Conservation (phyloP, 192 early-diverging fungal genomes). For the Backusella circina region DNA sequence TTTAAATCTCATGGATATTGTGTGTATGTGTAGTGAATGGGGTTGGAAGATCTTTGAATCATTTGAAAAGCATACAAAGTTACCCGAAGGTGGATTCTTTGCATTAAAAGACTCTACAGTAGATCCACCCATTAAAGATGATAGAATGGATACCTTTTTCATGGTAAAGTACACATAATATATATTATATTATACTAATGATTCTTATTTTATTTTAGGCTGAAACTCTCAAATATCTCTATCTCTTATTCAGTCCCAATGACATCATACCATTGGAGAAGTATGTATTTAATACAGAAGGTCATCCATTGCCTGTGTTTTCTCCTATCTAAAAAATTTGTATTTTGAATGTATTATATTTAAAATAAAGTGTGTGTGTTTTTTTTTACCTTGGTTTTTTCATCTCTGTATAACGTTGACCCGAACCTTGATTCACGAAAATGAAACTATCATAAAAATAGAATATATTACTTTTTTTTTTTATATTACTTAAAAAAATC, state of each 20-base stretch:
- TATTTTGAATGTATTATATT: neutral
- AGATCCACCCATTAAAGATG: slow-evolving; percentile 38
- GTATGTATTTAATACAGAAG: slow-evolving; percentile 94
- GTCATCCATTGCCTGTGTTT: slow-evolving; percentile 81
- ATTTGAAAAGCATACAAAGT: slow-evolving; percentile 76
- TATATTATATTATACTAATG: too few species aligned
- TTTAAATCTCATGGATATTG: neutral
- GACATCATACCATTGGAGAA: slow-evolving; percentile 71
- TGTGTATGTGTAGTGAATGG: slow-evolving; percentile 59
- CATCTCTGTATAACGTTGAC: neutral
- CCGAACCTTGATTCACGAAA: neutral
- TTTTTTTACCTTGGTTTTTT: neutral
- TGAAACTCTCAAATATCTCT: slow-evolving; percentile 94
- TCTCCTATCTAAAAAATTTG: neutral
- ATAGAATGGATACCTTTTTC: slow-evolving; percentile 86
- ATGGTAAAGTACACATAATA: slow-evolving; percentile 29
- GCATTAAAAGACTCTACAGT: slow-evolving; percentile 57
- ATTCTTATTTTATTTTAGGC: slow-evolving; percentile 54
- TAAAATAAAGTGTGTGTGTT: too few species aligned
- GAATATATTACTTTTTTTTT: neutral
- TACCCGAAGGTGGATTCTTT: slow-evolving; percentile 57
- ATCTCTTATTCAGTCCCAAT: slow-evolving; percentile 75
- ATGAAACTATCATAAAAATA: neutral
- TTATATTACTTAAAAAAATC: neutral
- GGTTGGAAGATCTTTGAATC: slow-evolving; percentile 85